Evolutionary conservation across 2,329 filamentous ascomycete species (phyloP).

Genomic region (Fusarium graminum): DNA sequence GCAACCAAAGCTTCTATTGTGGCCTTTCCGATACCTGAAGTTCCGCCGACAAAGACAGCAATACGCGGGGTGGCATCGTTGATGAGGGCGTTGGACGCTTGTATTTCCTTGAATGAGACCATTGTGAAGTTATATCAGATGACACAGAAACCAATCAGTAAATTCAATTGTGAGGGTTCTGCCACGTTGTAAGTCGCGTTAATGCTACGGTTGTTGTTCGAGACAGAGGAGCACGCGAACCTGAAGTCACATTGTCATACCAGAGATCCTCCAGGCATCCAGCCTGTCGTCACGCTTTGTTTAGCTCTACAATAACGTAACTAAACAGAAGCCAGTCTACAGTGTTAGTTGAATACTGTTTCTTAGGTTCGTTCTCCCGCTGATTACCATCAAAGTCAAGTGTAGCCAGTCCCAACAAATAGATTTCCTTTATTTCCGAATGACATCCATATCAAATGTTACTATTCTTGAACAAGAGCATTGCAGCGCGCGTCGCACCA

Average conservation of each 20-base stretch:
- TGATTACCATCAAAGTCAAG: neutral
- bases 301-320: too few relatives aligned
- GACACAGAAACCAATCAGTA: neutral
- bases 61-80: slow-evolving; percentile 55
- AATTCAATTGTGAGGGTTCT: neutral
- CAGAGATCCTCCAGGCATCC: neutral
- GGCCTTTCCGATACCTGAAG: slow-evolving; percentile 60
- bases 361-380: too few relatives aligned
- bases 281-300: too few relatives aligned
- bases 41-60: slow-evolving; percentile 61
- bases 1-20: slow-evolving; percentile 56
- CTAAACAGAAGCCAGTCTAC: too few relatives aligned
- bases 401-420: neutral
- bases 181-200: neutral
- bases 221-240: neutral
- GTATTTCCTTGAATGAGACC: slow-evolving; percentile 55
- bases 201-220: neutral
- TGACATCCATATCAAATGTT: neutral
- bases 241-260: neutral
- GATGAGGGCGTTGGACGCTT: slow-evolving; percentile 57
- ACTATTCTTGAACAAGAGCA: neutral
- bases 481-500: neutral
- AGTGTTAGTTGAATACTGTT: too few relatives aligned
- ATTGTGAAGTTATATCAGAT: slow-evolving; percentile 4
- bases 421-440: neutral